These are phyloP conservation scores for Penicillium herquei DNA, from an alignment of 495 filamentous ascomycete genomes.

Conservation along the genomic window DNA sequence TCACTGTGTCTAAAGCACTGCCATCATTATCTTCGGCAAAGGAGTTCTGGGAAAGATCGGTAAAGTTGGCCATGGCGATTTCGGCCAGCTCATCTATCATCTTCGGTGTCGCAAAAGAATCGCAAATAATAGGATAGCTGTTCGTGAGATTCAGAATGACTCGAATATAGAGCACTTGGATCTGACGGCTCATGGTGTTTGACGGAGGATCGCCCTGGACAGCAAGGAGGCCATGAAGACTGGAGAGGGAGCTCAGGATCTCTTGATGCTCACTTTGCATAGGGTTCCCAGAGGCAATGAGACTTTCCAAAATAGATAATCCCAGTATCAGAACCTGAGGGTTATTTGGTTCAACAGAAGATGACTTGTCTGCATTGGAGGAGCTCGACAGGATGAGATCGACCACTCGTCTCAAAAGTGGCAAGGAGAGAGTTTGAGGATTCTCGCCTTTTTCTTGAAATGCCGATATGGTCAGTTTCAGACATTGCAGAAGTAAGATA, in stretches of 20 bases:
- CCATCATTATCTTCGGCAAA: constrained; percentile 42
- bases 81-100: constrained; percentile 56
- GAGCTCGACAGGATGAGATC: constrained; percentile 20
- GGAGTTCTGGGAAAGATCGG: constrained; percentile 36
- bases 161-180: constrained; percentile 51
- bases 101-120: constrained; percentile 57
- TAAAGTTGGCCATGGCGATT: constrained; percentile 45
- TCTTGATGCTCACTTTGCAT: constrained; percentile 22
- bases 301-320: constrained; percentile 66
- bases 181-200: constrained; percentile 14
- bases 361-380: not conserved
- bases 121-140: constrained; percentile 66
- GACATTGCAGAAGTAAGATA: constrained; percentile 30
- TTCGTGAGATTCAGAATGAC: constrained; percentile 88
- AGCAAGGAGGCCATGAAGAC: constrained; percentile 28
- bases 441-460: constrained; percentile 30
- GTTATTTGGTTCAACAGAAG: not conserved
- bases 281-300: constrained; percentile 32
- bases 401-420: constrained; percentile 27
- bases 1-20: constrained; percentile 61
- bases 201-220: not conserved
- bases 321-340: constrained; percentile 31
- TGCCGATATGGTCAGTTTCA: constrained; percentile 23
- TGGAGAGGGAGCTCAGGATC: constrained; percentile 28
- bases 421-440: constrained; percentile 20